Conservation (phyloP, 2,329 filamentous ascomycete species). For the Pseudocercospora pini-densiflorae region DNA sequence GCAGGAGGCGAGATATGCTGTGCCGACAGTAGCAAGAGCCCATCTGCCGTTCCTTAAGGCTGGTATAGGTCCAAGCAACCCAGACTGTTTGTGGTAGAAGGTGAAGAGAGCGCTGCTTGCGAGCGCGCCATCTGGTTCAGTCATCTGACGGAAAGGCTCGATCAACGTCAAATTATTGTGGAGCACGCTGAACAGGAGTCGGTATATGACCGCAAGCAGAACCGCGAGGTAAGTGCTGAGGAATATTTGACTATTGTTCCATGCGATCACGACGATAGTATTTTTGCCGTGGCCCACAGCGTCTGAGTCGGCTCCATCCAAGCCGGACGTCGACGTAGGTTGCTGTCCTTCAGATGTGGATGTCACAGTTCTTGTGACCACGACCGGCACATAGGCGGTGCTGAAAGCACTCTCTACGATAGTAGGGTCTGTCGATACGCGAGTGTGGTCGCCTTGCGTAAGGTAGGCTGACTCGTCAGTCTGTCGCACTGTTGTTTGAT, state of each 20-base stretch:
- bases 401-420: neutral
- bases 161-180: conserved; percentile 26
- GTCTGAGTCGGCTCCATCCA: neutral
- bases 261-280: conserved; percentile 3
- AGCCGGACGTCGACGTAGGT: neutral
- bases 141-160: conserved; percentile 27
- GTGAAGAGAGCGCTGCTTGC: conserved; percentile 24
- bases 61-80: conserved; percentile 13
- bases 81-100: conserved; percentile 27
- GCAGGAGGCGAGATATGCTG: conserved; percentile 13
- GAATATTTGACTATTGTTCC: conserved; percentile 19
- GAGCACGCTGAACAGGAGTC: conserved; percentile 22
- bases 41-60: conserved; percentile 16
- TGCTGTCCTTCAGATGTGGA: neutral
- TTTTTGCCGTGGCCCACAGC: neutral
- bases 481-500: neutral
- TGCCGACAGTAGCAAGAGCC: conserved; percentile 5
- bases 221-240: conserved; percentile 25
- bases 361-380: neutral
- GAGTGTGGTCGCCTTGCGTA: neutral
- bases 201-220: conserved; percentile 26
- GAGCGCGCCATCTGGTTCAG: conserved; percentile 17
- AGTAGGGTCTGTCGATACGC: neutral
- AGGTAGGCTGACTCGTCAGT: neutral
- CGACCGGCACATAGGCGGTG: neutral